Conservation (phyloP, 2,329 filamentous ascomycete genomes). For the Ascochyta clinopodiicola region DNA sequence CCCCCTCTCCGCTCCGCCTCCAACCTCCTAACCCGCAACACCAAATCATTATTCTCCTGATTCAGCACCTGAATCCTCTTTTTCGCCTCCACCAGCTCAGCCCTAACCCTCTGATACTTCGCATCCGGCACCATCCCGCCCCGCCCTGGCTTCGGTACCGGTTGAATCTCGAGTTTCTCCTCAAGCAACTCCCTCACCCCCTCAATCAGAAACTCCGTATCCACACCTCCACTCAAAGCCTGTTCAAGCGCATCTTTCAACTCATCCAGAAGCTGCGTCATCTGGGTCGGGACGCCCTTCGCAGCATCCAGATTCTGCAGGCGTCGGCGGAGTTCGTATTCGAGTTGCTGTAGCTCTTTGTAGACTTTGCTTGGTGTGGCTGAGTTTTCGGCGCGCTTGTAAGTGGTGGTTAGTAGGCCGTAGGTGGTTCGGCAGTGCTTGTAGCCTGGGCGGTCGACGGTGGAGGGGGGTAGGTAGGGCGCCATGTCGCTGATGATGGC, state of each 20-base stretch:
- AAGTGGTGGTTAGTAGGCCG: conserved; percentile 23
- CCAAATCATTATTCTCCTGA: conserved; percentile 31
- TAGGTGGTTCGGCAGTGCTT: conserved; percentile 26
- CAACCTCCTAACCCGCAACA: conserved; percentile 21
- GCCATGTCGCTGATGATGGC: conserved; percentile 28
- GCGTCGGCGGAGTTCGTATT: conserved; percentile 22
- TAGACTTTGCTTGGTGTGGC: conserved; percentile 23
- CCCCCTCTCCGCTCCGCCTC: neutral
- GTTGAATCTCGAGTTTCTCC: conserved; percentile 9
- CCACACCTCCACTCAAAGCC: conserved; percentile 18
- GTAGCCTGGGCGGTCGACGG: conserved; percentile 23
- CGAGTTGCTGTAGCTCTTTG: conserved; percentile 24
- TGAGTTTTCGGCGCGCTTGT: conserved; percentile 18
- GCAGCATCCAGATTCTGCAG: conserved; percentile 21
- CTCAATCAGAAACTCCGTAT: conserved; percentile 15
- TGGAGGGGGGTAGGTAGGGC: conserved; percentile 25
- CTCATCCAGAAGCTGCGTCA: conserved; percentile 25
- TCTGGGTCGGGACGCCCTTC: conserved; percentile 27
- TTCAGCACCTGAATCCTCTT: conserved; percentile 26
- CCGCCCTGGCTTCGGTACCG: conserved; percentile 17
- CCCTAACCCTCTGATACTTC: conserved; percentile 18
- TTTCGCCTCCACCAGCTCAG: conserved; percentile 19
- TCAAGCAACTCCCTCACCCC: conserved; percentile 15
- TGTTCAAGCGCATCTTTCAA: conserved; percentile 20
- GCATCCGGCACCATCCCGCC: conserved; percentile 22